Percentiles rank a stretch among this genome's conserved stretches.
Conservation (phyloP, 495 filamentous ascomycete genomes). For the Tuber microsphaerosporum region DNA sequence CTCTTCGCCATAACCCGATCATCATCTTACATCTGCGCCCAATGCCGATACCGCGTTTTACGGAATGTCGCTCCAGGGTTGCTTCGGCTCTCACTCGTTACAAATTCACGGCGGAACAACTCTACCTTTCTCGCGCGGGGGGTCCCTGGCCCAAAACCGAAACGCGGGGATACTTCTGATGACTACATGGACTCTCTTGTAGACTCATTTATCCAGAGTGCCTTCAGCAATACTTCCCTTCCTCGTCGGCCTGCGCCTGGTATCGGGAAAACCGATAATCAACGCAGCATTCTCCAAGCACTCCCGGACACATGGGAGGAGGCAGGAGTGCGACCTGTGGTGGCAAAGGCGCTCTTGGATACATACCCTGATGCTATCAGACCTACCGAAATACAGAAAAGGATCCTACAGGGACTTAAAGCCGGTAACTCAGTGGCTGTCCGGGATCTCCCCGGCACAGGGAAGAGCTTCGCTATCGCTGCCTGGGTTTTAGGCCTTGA, state of each 20-base stretch:
- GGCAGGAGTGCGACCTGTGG: slow-evolving; percentile 29
- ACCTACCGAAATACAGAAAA: slow-evolving; percentile 28
- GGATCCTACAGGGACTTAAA: slow-evolving; percentile 22
- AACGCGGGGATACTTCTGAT: not conserved
- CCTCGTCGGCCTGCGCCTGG: not conserved
- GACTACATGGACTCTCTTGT: not conserved
- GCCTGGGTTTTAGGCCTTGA: slow-evolving; percentile 35
- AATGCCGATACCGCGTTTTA: slow-evolving; percentile 30
- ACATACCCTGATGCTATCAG: slow-evolving; percentile 29
- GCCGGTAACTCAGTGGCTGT: slow-evolving; percentile 31
- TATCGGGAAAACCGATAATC: not conserved
- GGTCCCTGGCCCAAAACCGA: not conserved
- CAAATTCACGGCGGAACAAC: not conserved
- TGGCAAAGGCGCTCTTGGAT: slow-evolving; percentile 21
- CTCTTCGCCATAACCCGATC: slow-evolving; percentile 28
- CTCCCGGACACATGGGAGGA: slow-evolving; percentile 19
- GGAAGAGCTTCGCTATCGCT: slow-evolving; percentile 40
- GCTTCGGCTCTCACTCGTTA: not conserved
- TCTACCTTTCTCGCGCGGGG: not conserved
- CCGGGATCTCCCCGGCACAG: slow-evolving; percentile 28
- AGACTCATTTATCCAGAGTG: slow-evolving; percentile 4
- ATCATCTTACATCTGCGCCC: slow-evolving; percentile 34
- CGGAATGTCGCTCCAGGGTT: not conserved
- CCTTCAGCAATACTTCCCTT: slow-evolving; percentile 8
- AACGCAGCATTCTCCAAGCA: not conserved